phyloP scores from a whole-genome alignment of 2,329 filamentous ascomycete species.

The Colletotrichum magnum region DNA sequence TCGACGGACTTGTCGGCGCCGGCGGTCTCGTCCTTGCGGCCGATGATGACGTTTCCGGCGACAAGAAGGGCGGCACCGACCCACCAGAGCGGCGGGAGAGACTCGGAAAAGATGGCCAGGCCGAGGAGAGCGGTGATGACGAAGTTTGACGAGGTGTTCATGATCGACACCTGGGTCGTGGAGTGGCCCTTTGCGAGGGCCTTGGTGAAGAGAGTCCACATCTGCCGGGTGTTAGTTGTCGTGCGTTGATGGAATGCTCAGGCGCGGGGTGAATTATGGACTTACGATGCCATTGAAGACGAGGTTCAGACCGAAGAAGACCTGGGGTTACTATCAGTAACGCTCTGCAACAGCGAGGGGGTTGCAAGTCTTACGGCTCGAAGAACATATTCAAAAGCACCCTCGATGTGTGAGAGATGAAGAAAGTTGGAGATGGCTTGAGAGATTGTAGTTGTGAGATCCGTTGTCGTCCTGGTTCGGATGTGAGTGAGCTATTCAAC shows the following conservation, averaged over 20 bases:
- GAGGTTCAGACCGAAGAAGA: conserved; percentile 83
- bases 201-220: conserved; percentile 88
- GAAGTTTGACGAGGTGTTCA: conserved; percentile 88
- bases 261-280: conserved; percentile 32
- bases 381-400: conserved; percentile 62
- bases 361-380: conserved; percentile 59
- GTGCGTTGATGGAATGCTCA: neutral
- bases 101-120: conserved; percentile 78
- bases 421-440: conserved; percentile 59
- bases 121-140: conserved; percentile 82
- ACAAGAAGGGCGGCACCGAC: conserved; percentile 79
- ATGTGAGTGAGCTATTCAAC: conserved; percentile 28
- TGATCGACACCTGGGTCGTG: conserved; percentile 84
- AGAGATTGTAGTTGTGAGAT: conserved; percentile 66
- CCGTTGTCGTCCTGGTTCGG: conserved; percentile 66
- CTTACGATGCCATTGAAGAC: conserved; percentile 79
- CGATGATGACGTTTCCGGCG: conserved; percentile 83
- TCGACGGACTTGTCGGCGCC: conserved; percentile 45
- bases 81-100: conserved; percentile 82
- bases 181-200: conserved; percentile 81
- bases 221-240: conserved; percentile 55
- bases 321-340: conserved; percentile 56
- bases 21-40: conserved; percentile 72
- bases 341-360: neutral
- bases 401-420: conserved; percentile 57